Evolutionary conservation across 495 filamentous ascomycete species (phyloP).

Genomic region (Talaromyces stipitatus): DNA sequence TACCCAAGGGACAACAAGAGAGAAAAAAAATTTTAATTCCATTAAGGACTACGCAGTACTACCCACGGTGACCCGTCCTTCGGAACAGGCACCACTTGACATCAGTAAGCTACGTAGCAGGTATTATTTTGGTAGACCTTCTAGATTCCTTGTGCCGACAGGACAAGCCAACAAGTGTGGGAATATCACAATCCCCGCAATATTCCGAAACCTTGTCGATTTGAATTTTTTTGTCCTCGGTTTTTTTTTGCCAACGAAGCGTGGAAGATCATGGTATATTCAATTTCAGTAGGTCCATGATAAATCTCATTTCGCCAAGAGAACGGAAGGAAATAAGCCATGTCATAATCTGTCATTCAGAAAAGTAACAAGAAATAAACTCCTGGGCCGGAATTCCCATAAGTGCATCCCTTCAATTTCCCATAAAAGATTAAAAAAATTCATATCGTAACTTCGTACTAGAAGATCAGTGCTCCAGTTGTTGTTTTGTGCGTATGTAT

Average conservation of each 20-base stretch:
- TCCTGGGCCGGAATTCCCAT: constrained; percentile 9
- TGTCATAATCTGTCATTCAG: not conserved
- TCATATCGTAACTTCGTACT: not conserved
- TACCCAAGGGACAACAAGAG: not conserved
- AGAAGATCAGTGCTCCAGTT: not conserved
- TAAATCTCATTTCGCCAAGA: not conserved
- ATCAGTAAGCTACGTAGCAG: not conserved
- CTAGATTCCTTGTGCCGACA: not conserved
- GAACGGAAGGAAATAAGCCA: not conserved
- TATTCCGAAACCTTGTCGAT: not conserved
- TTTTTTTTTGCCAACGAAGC: not conserved
- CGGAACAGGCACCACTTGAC: not conserved
- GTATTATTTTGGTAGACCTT: not conserved
- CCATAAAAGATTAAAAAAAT: not conserved
- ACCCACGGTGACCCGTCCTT: not conserved
- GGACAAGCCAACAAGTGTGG: not conserved
- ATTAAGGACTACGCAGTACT: not conserved
- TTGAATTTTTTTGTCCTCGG: not conserved
- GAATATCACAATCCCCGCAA: not conserved
- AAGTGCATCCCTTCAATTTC: not conserved
- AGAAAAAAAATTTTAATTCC: not conserved
- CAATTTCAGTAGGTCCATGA: constrained; percentile 1
- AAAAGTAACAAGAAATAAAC: constrained; percentile 11
- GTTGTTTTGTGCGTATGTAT: not conserved
- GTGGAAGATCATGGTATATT: not conserved